Conservation (phyloP, 2,329 filamentous ascomycete genomes). For the Fusarium keratoplasticum region DNA sequence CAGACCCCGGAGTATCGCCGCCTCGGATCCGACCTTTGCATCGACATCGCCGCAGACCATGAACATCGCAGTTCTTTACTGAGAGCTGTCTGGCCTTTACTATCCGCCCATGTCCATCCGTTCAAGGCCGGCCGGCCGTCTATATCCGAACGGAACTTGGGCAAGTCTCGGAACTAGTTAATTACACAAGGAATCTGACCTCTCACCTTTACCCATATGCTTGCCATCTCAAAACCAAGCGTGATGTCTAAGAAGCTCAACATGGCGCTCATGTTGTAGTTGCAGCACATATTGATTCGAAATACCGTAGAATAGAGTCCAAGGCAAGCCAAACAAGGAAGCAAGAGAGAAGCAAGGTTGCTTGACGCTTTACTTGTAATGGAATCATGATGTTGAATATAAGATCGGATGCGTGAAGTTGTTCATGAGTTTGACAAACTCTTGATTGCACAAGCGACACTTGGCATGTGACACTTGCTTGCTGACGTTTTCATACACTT, state of each 20-base stretch:
- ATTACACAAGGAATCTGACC: background rate
- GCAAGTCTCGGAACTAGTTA: background rate
- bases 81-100: background rate
- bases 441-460: background rate
- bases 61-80: background rate
- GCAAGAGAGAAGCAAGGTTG: background rate
- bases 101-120: background rate
- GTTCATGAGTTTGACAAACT: background rate
- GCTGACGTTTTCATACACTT: background rate
- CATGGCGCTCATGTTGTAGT: background rate
- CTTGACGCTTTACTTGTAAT: background rate
- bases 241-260: background rate
- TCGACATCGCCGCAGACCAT: background rate
- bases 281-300: background rate
- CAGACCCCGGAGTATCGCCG: background rate
- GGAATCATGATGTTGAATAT: background rate
- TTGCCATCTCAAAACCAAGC: background rate
- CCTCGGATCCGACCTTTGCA: conserved; percentile 11
- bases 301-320: background rate
- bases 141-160: background rate
- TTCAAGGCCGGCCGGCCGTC: background rate
- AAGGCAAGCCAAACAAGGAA: background rate
- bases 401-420: background rate
- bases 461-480: background rate
- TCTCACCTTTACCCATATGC: background rate